These are phyloP conservation scores for Larix sibirica DNA, from an alignment of 83 land plant genomes.

Conservation along the genomic window DNA sequence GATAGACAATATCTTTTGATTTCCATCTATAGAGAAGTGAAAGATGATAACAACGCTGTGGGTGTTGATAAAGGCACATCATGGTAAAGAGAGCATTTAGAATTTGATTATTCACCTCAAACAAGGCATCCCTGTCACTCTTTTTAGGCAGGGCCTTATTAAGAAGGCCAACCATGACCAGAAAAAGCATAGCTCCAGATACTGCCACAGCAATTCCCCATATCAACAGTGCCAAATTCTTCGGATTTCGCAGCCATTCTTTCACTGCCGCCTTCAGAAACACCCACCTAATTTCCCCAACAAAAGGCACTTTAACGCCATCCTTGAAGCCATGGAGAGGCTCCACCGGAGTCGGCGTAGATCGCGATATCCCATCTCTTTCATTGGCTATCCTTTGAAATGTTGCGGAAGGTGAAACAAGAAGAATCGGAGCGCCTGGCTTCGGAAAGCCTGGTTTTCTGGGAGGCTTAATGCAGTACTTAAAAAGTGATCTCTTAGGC, in stretches of 20 bases:
- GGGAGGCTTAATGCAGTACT: not conserved
- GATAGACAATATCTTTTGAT: slow-evolving; percentile 47
- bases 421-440: slow-evolving; percentile 4
- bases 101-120: slow-evolving; percentile 88
- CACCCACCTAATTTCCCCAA: slow-evolving; percentile 63
- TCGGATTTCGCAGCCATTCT: slow-evolving; percentile 64
- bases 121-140: slow-evolving; percentile 63
- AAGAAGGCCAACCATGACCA: slow-evolving; percentile 86
- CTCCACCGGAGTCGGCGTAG: slow-evolving; percentile 30
- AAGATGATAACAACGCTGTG: slow-evolving; percentile 63
- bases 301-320: slow-evolving; percentile 54
- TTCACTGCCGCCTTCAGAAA: slow-evolving; percentile 32
- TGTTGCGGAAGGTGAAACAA: slow-evolving; percentile 48
- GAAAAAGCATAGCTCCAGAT: slow-evolving; percentile 72
- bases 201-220: slow-evolving; percentile 72
- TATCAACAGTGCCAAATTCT: slow-evolving; percentile 64
- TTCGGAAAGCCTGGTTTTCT: slow-evolving; percentile 19
- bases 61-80: slow-evolving; percentile 83
- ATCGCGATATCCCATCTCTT: slow-evolving; percentile 56
- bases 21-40: slow-evolving; percentile 62
- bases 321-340: slow-evolving; percentile 23
- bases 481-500: not conserved
- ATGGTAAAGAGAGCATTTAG: slow-evolving; percentile 85
- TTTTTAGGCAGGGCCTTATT: slow-evolving; percentile 58
- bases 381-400: slow-evolving; percentile 36